Conservation (phyloP, 176 grass and related monocot genomes). For the Bolboschoenus planiculmis region DNA sequence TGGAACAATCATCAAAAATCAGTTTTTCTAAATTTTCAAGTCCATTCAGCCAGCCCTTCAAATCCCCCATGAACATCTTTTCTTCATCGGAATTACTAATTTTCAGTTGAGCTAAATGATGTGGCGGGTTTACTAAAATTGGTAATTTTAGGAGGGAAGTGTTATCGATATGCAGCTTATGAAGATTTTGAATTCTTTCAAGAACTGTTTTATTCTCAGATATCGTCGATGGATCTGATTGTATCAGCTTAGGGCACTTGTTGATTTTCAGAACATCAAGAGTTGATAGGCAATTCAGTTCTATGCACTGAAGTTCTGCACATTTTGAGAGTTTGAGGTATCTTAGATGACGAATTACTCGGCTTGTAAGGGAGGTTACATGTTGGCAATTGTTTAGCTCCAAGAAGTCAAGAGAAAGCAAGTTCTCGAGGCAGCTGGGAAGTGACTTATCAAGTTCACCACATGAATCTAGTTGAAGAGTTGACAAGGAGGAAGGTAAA, state of each 20-base stretch:
- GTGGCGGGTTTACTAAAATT: not conserved
- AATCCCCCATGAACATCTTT: not conserved
- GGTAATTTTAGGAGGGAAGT: conserved; percentile 6
- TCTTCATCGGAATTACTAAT: not conserved
- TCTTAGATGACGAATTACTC: not conserved
- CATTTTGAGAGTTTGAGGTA: not conserved
- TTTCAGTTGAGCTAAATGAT: not conserved
- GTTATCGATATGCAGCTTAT: not conserved
- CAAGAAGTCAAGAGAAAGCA: conserved; percentile 2
- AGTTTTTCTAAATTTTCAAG: not conserved
- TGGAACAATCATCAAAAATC: not conserved
- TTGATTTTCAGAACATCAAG: not conserved
- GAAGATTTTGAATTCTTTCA: not conserved
- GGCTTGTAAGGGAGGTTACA: not conserved
- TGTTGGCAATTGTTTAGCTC: conserved; percentile 7
- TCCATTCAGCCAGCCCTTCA: not conserved
- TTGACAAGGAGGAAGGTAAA: conserved; percentile 23
- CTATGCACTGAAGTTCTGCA: conserved; percentile 1
- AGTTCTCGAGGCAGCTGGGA: conserved; percentile 5
- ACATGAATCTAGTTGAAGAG: conserved; percentile 2
- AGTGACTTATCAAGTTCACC: conserved; percentile 17
- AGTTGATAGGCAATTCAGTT: not conserved
- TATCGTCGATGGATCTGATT: not conserved
- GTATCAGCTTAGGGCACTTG: conserved; percentile 11
- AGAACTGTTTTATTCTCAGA: not conserved